Percentiles rank a stretch among this genome's conserved stretches.
These are phyloP conservation scores for Sporobolomyces phaffii DNA, from an alignment of 768 basidiomycete species.

Conservation along the genomic window DNA sequence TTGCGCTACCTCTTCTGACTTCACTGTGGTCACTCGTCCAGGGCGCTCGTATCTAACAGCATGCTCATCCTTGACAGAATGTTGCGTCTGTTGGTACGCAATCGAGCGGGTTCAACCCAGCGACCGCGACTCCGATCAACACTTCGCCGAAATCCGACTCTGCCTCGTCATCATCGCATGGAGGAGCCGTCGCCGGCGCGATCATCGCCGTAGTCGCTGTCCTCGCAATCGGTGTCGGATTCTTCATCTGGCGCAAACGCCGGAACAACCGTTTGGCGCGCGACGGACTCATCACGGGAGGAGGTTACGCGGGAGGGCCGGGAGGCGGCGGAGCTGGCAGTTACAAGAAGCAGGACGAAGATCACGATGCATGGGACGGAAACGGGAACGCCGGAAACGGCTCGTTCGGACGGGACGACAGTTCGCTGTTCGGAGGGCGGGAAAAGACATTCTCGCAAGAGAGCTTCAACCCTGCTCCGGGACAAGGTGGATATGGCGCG, in stretches of 20 bases:
- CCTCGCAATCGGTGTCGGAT: conserved; percentile 2
- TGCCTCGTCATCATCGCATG: background rate
- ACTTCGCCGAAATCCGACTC: background rate
- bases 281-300: background rate
- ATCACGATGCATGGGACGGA: background rate
- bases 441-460: conserved; percentile 9
- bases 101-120: background rate
- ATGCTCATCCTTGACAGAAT: background rate
- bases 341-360: conserved; percentile 30
- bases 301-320: background rate
- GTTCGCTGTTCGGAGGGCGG: background rate
- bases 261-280: background rate
- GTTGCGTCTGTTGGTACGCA: background rate
- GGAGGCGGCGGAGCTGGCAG: background rate
- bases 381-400: conserved; percentile 1
- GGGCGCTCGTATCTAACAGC: too few species aligned
- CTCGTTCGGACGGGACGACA: conserved; percentile 6
- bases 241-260: conserved; percentile 18
- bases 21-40: too few species aligned
- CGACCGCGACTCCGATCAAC: background rate
- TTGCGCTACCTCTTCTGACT: background rate
- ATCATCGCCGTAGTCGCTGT: conserved; percentile 30
- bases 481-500: conserved; percentile 2
- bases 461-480: background rate
- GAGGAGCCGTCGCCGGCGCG: conserved; percentile 29